A percentile compares a stretch with the other conserved stretches of the same genome.
phyloP scores from a whole-genome alignment of 2,329 filamentous ascomycete species.

The Colletotrichum godetiae region DNA sequence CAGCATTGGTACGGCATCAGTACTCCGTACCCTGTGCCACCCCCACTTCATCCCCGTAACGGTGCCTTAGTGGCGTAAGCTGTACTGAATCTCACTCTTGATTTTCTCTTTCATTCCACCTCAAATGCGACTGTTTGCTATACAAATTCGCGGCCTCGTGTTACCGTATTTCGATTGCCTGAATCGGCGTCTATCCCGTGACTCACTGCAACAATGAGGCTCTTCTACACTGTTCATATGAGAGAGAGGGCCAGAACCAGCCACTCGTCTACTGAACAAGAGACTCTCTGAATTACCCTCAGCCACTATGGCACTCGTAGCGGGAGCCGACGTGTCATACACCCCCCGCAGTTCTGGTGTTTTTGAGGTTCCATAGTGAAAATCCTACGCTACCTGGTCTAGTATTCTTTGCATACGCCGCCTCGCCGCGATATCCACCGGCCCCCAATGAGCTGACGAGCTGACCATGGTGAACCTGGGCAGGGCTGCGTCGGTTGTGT shows the following conservation, averaged over 20 bases:
- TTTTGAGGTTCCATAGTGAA: slow-evolving; percentile 2
- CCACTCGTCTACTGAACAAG: neutral
- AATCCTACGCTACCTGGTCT: slow-evolving; percentile 18
- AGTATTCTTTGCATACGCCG: neutral
- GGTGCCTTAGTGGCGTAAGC: neutral
- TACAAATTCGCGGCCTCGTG: neutral
- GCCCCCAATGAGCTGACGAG: neutral
- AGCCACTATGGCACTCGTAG: neutral
- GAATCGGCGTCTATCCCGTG: neutral
- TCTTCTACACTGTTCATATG: neutral
- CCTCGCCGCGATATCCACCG: neutral
- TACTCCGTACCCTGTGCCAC: neutral
- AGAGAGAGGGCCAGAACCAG: neutral
- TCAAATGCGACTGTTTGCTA: neutral
- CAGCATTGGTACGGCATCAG: neutral
- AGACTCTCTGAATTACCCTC: neutral
- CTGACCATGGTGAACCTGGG: neutral
- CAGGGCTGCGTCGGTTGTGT: slow-evolving; percentile 8
- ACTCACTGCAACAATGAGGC: neutral
- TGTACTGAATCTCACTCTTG: neutral
- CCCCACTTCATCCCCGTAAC: neutral
- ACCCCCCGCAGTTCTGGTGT: neutral
- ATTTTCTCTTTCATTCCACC: neutral
- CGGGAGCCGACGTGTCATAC: neutral
- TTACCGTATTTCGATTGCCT: neutral